Conservation (phyloP, 2,329 filamentous ascomycete genomes). For the Penicillium sclerotigenum region DNA sequence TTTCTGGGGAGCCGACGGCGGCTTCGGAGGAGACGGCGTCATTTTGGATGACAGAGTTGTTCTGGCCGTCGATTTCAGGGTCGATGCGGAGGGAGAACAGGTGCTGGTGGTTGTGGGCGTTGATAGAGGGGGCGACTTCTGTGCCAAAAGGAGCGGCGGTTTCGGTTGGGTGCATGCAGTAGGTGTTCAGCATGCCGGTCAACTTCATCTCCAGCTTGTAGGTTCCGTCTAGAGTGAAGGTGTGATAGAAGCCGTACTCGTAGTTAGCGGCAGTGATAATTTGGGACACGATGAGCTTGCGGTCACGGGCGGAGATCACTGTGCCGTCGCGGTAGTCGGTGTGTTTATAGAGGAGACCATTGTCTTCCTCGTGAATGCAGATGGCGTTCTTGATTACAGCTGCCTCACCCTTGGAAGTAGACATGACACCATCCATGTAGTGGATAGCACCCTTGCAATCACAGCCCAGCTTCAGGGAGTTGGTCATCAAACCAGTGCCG, state of each 20-base stretch:
- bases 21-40: slow-evolving; percentile 42
- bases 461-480: slow-evolving; percentile 30
- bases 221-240: slow-evolving; percentile 84
- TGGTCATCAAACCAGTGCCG: slow-evolving; percentile 29
- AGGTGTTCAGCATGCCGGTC: slow-evolving; percentile 88
- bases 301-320: slow-evolving; percentile 75
- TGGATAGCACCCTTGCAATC: slow-evolving; percentile 32
- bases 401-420: slow-evolving; percentile 22
- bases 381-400: slow-evolving; percentile 28
- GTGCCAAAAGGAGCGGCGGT: slow-evolving; percentile 82
- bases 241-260: slow-evolving; percentile 82
- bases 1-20: slow-evolving; percentile 62
- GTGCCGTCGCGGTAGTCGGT: slow-evolving; percentile 87
- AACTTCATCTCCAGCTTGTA: slow-evolving; percentile 87
- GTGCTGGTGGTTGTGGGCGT: slow-evolving; percentile 92
- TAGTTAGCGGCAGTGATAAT: slow-evolving; percentile 95
- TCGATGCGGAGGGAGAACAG: slow-evolving; percentile 86
- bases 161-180: slow-evolving; percentile 72
- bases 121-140: slow-evolving; percentile 81
- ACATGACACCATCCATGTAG: slow-evolving; percentile 29
- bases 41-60: slow-evolving; percentile 68
- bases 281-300: slow-evolving; percentile 81
- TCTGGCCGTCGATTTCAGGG: slow-evolving; percentile 75
- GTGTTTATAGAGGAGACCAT: slow-evolving; percentile 60
- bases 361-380: slow-evolving; percentile 32